Evolutionary conservation across 179 eudicot genomes (phyloP), one percentile per base, ranked within the genome.

Genomic region (Dionaea muscipula): DNA sequence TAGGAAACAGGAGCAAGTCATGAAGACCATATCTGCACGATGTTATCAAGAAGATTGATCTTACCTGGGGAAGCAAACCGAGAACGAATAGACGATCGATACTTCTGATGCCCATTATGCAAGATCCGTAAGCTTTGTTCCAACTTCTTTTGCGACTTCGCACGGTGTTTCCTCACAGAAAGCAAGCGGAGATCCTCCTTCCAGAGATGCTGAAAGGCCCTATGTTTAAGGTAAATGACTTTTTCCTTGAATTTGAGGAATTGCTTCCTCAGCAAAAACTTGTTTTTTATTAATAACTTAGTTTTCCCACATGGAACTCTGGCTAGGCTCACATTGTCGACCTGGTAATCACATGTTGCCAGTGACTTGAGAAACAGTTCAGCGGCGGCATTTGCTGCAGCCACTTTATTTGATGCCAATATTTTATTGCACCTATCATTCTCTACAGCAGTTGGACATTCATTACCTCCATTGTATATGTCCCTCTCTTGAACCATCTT

Each of bases 141-240:
- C 47, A 61, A 62, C 63, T 72, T 85, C 69, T 81, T 94, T 57
- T 73, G 90, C 17, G 81, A 69, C 72, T 81, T 94, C 6, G 72
- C 55, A 7, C 79, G 80, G 41, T 68, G 55, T 63, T 75, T 89
- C 65, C 63, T 75, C n/a, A 70, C 23, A 43, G 95, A 79, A 51
- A 79, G 82, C 60, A 75, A 53, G 26, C 76, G 84, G 66, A 82
- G 41, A 33, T 84, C 90, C 67, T 85, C 87, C 71, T 83, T 85
- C 96, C 96, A 94, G 19, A 81, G 71, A 52, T 80, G 82, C 61
- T 74, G 87, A 41, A 78, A 72, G 37, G 75, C 82, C 62, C 82
- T 72, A 63, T 72, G 89, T 63, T 85, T 94, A 56, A 94, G 65
- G 12, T 78, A 62, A 31, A 81, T 35, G 17, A 75, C 81, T 55